Percentiles rank a stretch among this genome's conserved stretches.
Evolutionary conservation across 176 grass and related monocot species (phyloP).

Genomic region (Leersia perrieri): DNA sequence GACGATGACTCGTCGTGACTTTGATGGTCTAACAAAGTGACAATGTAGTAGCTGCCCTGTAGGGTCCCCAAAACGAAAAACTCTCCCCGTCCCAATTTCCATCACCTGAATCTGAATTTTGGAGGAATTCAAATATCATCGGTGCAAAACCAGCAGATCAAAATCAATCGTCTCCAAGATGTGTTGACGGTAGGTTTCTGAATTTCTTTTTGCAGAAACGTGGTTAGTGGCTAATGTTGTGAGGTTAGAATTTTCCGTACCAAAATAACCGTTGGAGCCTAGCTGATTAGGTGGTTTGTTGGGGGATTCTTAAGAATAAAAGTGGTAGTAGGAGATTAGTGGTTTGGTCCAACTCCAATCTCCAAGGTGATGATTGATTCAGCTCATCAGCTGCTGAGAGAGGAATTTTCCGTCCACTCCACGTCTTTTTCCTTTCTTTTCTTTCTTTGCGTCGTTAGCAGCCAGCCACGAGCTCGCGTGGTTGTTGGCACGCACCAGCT

Average conservation of each 20-base stretch:
- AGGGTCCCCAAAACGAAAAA: background rate
- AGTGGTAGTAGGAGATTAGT: background rate
- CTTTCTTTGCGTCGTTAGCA: background rate
- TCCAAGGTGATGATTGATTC: background rate
- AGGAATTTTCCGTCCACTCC: background rate
- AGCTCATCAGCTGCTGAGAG: background rate
- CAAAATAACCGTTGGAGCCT: background rate
- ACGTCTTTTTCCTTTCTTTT: background rate
- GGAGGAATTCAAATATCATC: background rate
- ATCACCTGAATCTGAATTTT: background rate
- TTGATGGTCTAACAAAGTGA: background rate
- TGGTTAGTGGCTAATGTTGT: background rate
- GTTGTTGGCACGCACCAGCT: conserved; percentile 4
- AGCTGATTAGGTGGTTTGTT: background rate
- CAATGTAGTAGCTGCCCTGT: background rate
- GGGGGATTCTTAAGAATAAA: background rate
- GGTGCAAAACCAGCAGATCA: too few species aligned
- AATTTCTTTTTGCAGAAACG: background rate
- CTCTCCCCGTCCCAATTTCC: background rate
- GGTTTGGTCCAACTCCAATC: background rate
- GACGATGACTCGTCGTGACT: background rate
- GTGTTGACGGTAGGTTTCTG: too few species aligned
- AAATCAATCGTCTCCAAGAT: too few species aligned
- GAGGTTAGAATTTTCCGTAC: background rate
- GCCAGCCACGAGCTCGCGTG: background rate